These are phyloP conservation scores for Exidia glandulosa DNA, from an alignment of 768 basidiomycete genomes.

Conservation along the genomic window DNA sequence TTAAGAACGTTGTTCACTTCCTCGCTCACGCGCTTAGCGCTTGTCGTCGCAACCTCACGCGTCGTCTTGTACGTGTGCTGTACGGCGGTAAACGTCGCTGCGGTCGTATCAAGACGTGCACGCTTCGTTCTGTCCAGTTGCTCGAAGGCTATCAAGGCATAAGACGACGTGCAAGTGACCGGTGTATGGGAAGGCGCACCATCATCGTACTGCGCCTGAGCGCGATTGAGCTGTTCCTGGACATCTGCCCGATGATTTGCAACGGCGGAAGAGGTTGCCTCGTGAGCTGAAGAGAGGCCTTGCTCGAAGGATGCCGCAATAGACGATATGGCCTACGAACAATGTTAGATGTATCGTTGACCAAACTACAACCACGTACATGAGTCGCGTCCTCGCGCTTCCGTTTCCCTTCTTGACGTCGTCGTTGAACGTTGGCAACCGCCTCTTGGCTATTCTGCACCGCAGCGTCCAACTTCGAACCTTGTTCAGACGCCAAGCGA, in stretches of 20 bases:
- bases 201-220: constrained; percentile 32
- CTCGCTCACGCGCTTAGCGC: constrained; percentile 35
- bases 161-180: not conserved
- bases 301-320: not conserved
- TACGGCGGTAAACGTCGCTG: constrained; percentile 27
- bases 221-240: constrained; percentile 26
- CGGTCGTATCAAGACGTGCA: constrained; percentile 42
- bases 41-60: constrained; percentile 25
- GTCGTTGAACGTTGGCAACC: constrained; percentile 30
- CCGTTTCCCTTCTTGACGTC: constrained; percentile 39
- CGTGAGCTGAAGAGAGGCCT: constrained; percentile 1
- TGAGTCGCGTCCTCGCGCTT: constrained; percentile 48
- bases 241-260: not conserved
- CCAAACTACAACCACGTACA: constrained; percentile 27
- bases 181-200: constrained; percentile 22
- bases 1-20: not conserved
- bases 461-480: constrained; percentile 31
- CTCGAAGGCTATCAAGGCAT: constrained; percentile 40
- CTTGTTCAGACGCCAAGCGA: constrained; percentile 39
- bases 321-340: not conserved
- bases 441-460: constrained; percentile 32
- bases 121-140: constrained; percentile 53
- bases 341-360: not conserved
- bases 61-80: constrained; percentile 24
- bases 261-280: not conserved